phyloP scores from a whole-genome alignment of 2,329 filamentous ascomycete species.

The Penicillium sp. region DNA sequence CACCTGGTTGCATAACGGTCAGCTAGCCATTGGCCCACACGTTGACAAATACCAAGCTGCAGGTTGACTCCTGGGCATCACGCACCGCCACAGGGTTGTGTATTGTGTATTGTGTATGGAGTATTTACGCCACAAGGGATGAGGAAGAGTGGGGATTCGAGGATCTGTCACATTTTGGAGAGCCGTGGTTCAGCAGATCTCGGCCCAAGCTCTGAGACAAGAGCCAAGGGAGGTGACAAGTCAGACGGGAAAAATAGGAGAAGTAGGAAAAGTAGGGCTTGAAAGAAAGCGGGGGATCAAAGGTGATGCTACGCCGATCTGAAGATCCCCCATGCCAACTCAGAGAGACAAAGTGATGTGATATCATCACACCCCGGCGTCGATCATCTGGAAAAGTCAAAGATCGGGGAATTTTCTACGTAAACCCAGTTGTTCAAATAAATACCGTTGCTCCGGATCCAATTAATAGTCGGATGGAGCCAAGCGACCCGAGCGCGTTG shows the following conservation, averaged over 20 bases:
- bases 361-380: slow-evolving; percentile 7
- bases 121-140: slow-evolving; percentile 13
- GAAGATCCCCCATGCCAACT: slow-evolving; percentile 11
- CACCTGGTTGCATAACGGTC: slow-evolving; percentile 1
- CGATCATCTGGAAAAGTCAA: slow-evolving; percentile 11
- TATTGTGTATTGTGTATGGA: background rate
- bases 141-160: background rate
- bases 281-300: background rate
- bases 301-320: slow-evolving; percentile 6
- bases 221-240: slow-evolving; percentile 8
- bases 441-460: slow-evolving; percentile 20
- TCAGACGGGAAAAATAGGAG: background rate
- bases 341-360: slow-evolving; percentile 4
- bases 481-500: slow-evolving; percentile 18
- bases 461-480: slow-evolving; percentile 25
- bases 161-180: slow-evolving; percentile 18
- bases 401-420: slow-evolving; percentile 17
- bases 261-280: background rate
- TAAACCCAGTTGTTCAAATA: slow-evolving; percentile 3
- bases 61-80: slow-evolving; percentile 5
- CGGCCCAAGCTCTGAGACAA: background rate
- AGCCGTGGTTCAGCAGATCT: background rate
- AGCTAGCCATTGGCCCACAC: background rate
- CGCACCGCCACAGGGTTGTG: slow-evolving; percentile 21
- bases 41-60: slow-evolving; percentile 14